A percentile compares a stretch with the other conserved stretches of the same genome.
These are phyloP conservation scores for Theobroma cacao DNA, from an alignment of 345 rosid genomes.

Conservation along the genomic window DNA sequence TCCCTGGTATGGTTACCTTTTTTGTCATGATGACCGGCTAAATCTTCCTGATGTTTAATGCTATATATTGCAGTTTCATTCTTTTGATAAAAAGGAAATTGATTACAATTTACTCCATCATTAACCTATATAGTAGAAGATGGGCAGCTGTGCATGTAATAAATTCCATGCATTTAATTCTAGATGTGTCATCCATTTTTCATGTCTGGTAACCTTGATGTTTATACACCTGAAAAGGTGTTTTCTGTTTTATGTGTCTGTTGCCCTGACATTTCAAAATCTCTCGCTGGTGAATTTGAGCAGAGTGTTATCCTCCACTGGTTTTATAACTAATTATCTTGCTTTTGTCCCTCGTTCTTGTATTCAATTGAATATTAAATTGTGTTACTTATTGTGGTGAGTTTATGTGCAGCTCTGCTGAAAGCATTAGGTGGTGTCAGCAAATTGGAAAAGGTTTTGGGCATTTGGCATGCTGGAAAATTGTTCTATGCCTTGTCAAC, in stretches of 20 bases:
- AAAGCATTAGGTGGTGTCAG: slow-evolving; percentile 64
- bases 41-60: background rate
- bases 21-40: background rate
- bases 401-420: slow-evolving; percentile 49
- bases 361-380: background rate
- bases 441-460: slow-evolving; percentile 66
- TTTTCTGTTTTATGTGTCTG: background rate
- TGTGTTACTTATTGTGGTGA: background rate
- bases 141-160: background rate
- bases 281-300: background rate
- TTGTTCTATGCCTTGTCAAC: slow-evolving; percentile 76
- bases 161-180: background rate
- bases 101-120: background rate
- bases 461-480: slow-evolving; percentile 87
- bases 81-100: background rate
- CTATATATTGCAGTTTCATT: background rate
- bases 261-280: background rate
- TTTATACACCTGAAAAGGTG: background rate
- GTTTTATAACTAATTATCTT: background rate
- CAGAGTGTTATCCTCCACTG: background rate
- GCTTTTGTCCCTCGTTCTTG: background rate
- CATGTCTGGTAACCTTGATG: background rate
- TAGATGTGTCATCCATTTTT: background rate
- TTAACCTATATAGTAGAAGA: background rate
- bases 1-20: background rate